phyloP scores from a whole-genome alignment of 2,329 filamentous ascomycete species.

The Aspergillus persii region DNA sequence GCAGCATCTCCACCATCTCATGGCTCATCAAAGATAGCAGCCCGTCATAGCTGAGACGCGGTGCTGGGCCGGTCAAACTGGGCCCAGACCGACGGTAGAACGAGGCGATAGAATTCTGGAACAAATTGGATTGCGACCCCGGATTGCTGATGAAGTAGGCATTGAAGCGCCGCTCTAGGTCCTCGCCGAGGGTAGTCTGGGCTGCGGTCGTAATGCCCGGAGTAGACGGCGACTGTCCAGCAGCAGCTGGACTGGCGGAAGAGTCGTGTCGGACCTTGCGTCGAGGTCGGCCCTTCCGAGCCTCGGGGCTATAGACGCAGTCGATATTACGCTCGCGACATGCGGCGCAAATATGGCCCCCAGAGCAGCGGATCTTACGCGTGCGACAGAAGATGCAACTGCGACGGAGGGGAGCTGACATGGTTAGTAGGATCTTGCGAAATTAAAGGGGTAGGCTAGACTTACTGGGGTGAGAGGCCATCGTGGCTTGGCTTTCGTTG shows the following conservation, averaged over 20 bases:
- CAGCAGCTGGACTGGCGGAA: neutral
- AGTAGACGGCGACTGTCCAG: neutral
- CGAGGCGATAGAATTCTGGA: constrained; percentile 1
- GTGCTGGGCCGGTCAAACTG: neutral
- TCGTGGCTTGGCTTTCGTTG: neutral
- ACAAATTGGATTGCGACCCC: neutral
- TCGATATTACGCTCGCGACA: constrained; percentile 6
- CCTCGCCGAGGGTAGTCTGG: neutral
- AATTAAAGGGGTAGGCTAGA: neutral
- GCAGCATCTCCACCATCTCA: constrained; percentile 8
- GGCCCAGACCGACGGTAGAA: neutral
- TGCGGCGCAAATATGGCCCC: constrained; percentile 4
- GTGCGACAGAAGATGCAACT: constrained; percentile 9
- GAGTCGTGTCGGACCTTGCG: neutral
- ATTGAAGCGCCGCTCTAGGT: constrained; percentile 5
- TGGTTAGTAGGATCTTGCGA: neutral
- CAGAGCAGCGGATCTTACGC: constrained; percentile 9
- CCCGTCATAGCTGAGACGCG: neutral
- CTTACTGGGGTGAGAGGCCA: neutral
- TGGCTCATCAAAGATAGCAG: constrained; percentile 5
- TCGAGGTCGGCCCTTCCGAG: constrained; percentile 6
- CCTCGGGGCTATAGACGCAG: constrained; percentile 9
- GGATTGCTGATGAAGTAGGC: constrained; percentile 4
- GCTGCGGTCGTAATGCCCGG: neutral
- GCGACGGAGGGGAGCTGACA: neutral